These are phyloP conservation scores for Eutrema japonicum DNA, from an alignment of 345 rosid species.

Conservation along the genomic window DNA sequence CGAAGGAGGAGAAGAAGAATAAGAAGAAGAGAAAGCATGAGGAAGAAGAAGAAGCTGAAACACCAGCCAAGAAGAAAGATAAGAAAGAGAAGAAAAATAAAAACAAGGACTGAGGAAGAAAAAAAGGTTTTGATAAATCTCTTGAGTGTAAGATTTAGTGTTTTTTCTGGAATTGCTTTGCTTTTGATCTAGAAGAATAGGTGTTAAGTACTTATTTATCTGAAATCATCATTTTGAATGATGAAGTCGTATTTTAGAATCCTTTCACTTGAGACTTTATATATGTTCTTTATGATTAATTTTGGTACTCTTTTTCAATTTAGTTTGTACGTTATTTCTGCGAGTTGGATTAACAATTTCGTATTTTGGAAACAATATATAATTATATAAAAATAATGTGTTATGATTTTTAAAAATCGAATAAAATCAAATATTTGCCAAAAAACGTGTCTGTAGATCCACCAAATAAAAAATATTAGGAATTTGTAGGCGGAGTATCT, in stretches of 20 bases:
- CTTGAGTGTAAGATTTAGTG: constrained; percentile 13
- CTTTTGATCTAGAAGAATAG: constrained; percentile 9
- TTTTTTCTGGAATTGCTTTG: not conserved
- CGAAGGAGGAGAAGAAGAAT: constrained; percentile 41
- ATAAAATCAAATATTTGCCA: constrained; percentile 12
- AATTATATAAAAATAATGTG: not conserved
- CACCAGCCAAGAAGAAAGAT: constrained; percentile 46
- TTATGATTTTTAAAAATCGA: not conserved
- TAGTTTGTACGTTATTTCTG: not conserved
- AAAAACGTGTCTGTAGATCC: constrained; percentile 16
- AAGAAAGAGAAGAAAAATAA: constrained; percentile 58
- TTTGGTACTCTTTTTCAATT: not conserved
- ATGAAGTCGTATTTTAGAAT: not conserved
- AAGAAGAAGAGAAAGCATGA: constrained; percentile 56
- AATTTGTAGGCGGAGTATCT: constrained; percentile 19
- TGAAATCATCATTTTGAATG: constrained; percentile 20
- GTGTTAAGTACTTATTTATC: constrained; percentile 2
- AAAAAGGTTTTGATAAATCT: constrained; percentile 8
- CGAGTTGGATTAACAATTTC: not conserved
- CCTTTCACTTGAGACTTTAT: not conserved
- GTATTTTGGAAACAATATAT: not conserved
- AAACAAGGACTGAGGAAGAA: constrained; percentile 44
- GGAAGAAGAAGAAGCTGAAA: constrained; percentile 44
- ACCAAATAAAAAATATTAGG: not conserved
- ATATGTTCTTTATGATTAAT: not conserved